A percentile compares a stretch with the other conserved stretches of the same genome.
phyloP scores from a whole-genome alignment of 2,329 filamentous ascomycete genomes.

The Stemphylium beticola region DNA sequence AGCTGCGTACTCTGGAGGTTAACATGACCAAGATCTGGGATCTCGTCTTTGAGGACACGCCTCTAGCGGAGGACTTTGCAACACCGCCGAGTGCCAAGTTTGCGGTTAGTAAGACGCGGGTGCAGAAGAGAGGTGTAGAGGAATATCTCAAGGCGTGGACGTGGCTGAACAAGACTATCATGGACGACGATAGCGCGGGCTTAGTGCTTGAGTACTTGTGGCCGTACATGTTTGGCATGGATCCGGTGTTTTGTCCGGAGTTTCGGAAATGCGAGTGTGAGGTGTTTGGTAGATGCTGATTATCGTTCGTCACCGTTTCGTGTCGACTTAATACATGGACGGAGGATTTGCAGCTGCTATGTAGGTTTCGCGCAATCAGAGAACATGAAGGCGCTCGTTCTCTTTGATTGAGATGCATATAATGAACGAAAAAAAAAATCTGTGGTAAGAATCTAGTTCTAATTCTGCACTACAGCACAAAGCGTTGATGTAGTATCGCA shows the following conservation, averaged over 20 bases:
- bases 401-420: too few relatives aligned
- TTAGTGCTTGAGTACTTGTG: conserved; percentile 35
- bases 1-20: conserved; percentile 33
- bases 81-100: conserved; percentile 53
- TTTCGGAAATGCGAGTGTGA: conserved; percentile 31
- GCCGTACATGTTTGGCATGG: conserved; percentile 35
- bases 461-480: too few relatives aligned
- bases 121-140: conserved; percentile 30
- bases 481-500: too few relatives aligned
- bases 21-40: conserved; percentile 48
- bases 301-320: too few relatives aligned
- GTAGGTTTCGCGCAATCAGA: too few relatives aligned
- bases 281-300: conserved; percentile 31
- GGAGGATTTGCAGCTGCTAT: too few relatives aligned
- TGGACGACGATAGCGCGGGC: conserved; percentile 35
- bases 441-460: too few relatives aligned
- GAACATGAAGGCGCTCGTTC: too few relatives aligned
- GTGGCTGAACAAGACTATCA: conserved; percentile 34
- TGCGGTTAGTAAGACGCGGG: conserved; percentile 38
- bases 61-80: conserved; percentile 51
- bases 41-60: conserved; percentile 49
- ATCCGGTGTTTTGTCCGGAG: conserved; percentile 32
- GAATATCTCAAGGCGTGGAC: conserved; percentile 39
- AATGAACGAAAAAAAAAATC: too few relatives aligned
- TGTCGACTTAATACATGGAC: too few relatives aligned